Base-by-base conservation (phyloP, 2,329 filamentous ascomycete genomes). In the Exophiala sideris region DNA sequence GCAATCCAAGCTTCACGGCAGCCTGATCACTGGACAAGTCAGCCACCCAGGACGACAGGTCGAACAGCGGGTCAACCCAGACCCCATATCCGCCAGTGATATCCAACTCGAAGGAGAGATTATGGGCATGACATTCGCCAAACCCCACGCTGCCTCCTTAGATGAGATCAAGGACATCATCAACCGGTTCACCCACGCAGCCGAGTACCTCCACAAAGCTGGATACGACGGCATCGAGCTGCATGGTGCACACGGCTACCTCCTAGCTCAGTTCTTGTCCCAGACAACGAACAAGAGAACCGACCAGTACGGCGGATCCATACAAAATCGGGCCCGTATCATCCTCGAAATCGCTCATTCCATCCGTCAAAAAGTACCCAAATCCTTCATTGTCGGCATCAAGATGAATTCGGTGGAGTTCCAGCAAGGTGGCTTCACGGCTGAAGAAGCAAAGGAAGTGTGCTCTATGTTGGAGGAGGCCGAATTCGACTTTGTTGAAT, bases 291-390 rank as follows among this genome's bases (percentile, higher is more conserved):
- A 85, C 61, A 64, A 75, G 67, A 77, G 84, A 44, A 86, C 80
- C 18, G 84, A 87, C 66, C 63, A 77, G 49, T 88, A 87, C 66
- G 85, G 85, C 48, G 85, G 85, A 52, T 77, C 74, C 65, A 82
- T 86, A 60, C 79, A 83, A 64, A 87, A 87, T 73, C 80, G 85
- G 56, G 79, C 73, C n/a, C 78, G 84, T n/a, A 65, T 87, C 35
- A 72, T 84, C 38, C 62, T 77, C 9, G 81, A 86, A 61, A 71
- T 82, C 40, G 73, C 80, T 46, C 65, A 74, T 42, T 57, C 59
- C 24, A 66, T 68, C 38, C 60, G 63, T 12, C 45, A 59, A 32
- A 50, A 61, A 9, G n/a, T 64, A 8, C 59, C 63, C 5, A 32
- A 39, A 10, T 51, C 58, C 10, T 78, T 82, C 61, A 67, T 77